Percentiles rank a stretch among this genome's conserved stretches.
Conservation (phyloP, 345 rosid genomes). For the Mallotus nudiflorus region DNA sequence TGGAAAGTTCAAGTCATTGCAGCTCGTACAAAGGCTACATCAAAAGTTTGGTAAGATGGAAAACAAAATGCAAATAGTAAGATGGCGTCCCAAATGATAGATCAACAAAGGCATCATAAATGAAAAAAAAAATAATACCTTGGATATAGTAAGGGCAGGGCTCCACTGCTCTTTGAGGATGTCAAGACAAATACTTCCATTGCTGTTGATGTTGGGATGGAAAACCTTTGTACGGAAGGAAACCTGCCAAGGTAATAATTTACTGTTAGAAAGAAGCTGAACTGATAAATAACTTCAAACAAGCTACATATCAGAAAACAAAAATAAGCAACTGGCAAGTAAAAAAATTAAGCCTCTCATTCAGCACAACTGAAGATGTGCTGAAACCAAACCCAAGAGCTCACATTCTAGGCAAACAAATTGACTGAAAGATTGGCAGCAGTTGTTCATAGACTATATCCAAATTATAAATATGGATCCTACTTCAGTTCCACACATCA, state of each 20-base stretch:
- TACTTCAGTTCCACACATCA: neutral
- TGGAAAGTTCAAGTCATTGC: neutral
- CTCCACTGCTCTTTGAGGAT: conserved; percentile 26
- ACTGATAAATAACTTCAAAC: neutral
- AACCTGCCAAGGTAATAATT: conserved; percentile 13
- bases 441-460: neutral
- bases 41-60: neutral
- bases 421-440: neutral
- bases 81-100: neutral
- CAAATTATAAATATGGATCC: neutral
- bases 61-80: neutral
- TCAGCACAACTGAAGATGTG: neutral
- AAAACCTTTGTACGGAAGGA: conserved; percentile 28
- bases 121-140: neutral
- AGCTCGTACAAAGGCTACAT: neutral
- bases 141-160: conserved; percentile 26
- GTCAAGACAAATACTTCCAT: conserved; percentile 30
- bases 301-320: neutral
- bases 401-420: neutral
- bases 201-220: conserved; percentile 29
- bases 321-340: neutral
- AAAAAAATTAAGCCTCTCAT: neutral
- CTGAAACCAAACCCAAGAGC: neutral
- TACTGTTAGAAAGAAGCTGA: neutral
- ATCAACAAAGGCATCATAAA: neutral